Conservation (phyloP, 345 rosid species). For the Populus deltoides region DNA sequence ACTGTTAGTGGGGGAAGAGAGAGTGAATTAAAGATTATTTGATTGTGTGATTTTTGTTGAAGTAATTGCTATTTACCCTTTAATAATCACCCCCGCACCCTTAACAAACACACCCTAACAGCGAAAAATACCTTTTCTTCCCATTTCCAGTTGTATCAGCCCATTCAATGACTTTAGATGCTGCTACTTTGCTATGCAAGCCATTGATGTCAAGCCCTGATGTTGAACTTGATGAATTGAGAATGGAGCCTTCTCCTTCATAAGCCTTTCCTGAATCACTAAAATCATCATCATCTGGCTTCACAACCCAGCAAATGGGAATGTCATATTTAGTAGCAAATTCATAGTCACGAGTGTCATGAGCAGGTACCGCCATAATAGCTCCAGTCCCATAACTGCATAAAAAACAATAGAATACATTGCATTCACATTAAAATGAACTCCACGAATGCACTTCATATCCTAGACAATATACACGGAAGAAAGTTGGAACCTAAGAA, state of each 20-base stretch:
- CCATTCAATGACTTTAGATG: conserved; percentile 70
- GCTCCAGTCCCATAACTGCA: conserved; percentile 97
- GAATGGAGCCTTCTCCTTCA: conserved; percentile 53
- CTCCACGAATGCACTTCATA: not conserved
- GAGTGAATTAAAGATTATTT: too few relatives aligned
- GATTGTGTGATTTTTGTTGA: too few relatives aligned
- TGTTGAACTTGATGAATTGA: conserved; percentile 59
- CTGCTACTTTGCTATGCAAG: conserved; percentile 62
- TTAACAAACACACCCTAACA: not conserved
- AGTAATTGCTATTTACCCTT: too few relatives aligned
- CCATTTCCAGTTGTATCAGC: conserved; percentile 76
- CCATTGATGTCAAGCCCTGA: conserved; percentile 80
- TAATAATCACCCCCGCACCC: too few relatives aligned
- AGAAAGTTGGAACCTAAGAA: not conserved
- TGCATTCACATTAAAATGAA: not conserved
- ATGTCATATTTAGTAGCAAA: conserved; percentile 74
- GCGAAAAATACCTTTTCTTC: conserved; percentile 65
- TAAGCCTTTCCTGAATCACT: conserved; percentile 50
- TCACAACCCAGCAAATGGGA: conserved; percentile 73
- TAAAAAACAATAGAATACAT: conserved; percentile 10
- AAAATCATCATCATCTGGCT: conserved; percentile 35
- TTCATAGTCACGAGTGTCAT: conserved; percentile 78
- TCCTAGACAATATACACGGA: not conserved
- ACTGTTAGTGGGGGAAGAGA: too few relatives aligned
- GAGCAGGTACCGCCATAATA: conserved; percentile 95